A percentile compares a stretch with the other conserved stretches of the same genome.
These are phyloP conservation scores for Sclerotinia borealis DNA, from an alignment of 2,329 filamentous ascomycete species.

Conservation along the genomic window DNA sequence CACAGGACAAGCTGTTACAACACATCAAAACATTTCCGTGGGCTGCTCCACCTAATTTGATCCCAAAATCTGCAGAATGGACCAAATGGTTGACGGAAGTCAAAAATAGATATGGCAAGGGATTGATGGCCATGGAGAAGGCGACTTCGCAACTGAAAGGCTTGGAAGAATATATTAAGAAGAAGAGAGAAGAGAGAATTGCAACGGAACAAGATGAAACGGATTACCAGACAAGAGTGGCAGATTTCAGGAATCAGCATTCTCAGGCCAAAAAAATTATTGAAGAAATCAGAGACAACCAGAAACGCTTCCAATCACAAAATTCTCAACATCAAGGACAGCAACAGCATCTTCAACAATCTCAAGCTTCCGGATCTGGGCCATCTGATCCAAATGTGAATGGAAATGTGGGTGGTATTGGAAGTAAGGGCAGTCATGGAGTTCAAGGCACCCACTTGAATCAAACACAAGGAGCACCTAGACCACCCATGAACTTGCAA, in stretches of 20 bases:
- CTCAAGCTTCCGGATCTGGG: conserved; percentile 17
- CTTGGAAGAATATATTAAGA: conserved; percentile 40
- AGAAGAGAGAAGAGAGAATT: conserved; percentile 39
- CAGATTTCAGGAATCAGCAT: conserved; percentile 40
- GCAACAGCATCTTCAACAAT: background rate
- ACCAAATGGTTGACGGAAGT: conserved; percentile 44
- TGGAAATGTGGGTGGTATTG: background rate
- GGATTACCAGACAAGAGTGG: conserved; percentile 40
- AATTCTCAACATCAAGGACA: conserved; percentile 1
- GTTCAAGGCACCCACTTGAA: conserved; percentile 18
- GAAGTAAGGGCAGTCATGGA: background rate
- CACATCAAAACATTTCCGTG: conserved; percentile 46
- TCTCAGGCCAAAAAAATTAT: conserved; percentile 44
- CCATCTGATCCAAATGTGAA: background rate
- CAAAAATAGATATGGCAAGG: conserved; percentile 43
- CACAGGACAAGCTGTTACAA: conserved; percentile 35
- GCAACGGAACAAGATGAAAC: conserved; percentile 43
- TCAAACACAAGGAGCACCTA: conserved; percentile 19
- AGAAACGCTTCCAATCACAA: conserved; percentile 22
- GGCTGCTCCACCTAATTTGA: conserved; percentile 38
- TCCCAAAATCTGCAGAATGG: conserved; percentile 38
- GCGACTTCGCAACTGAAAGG: conserved; percentile 37
- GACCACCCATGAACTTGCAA: conserved; percentile 29
- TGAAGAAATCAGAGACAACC: conserved; percentile 39
- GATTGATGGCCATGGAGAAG: conserved; percentile 45